phyloP scores from a whole-genome alignment of 495 filamentous ascomycete species.

The Penicillium robsamsonii region DNA sequence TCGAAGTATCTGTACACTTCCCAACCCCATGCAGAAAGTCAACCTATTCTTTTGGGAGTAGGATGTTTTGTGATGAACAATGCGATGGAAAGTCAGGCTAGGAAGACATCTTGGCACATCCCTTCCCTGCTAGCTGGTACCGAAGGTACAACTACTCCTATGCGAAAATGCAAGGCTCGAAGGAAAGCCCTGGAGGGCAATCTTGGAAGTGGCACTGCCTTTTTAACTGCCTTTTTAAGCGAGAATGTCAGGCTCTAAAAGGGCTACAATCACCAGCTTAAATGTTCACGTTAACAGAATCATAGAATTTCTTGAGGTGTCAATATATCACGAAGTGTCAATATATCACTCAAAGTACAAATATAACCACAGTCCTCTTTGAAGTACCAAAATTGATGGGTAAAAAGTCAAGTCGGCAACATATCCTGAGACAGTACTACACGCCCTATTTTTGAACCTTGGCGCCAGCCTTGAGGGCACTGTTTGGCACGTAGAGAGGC shows the following conservation, averaged over 20 bases:
- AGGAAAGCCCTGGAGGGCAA: too few species aligned
- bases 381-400: not conserved
- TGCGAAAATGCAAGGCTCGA: too few species aligned
- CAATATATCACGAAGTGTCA: not conserved
- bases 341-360: not conserved
- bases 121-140: too few species aligned
- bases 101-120: too few species aligned
- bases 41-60: too few species aligned
- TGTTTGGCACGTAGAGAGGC: slow-evolving; percentile 23
- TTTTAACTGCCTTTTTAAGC: not conserved
- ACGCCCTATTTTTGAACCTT: not conserved
- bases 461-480: not conserved
- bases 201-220: not conserved
- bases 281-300: not conserved
- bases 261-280: not conserved
- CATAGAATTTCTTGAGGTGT: not conserved
- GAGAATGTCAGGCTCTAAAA: not conserved
- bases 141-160: too few species aligned
- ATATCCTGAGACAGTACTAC: not conserved
- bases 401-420: not conserved
- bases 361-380: not conserved
- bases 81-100: too few species aligned
- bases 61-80: too few species aligned
- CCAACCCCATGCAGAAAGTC: too few species aligned
- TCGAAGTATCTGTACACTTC: too few species aligned